Evolutionary conservation across 164 flowering plant genomes (phyloP).

Genomic region (Vitis vinifera): ASM3070453v1 NC_081810.1:867001-867500

Average conservation of each 20-base stretch:
- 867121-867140: conserved; percentile 23
- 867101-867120: conserved; percentile 17
- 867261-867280: conserved; percentile 17
- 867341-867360: conserved; percentile 29
- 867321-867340: conserved; percentile 30
- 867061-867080: conserved; percentile 19
- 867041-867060: conserved; percentile 32
- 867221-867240: conserved; percentile 12
- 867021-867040: conserved; percentile 23
- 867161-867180: conserved; percentile 24
- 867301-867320: conserved; percentile 47
- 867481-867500: conserved; percentile 59
- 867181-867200: conserved; percentile 15
- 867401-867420: background rate
- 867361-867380: conserved; percentile 53
- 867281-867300: conserved; percentile 31
- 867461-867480: conserved; percentile 54
- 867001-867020: conserved; percentile 17
- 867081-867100: conserved; percentile 7
- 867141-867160: conserved; percentile 44
- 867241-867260: conserved; percentile 15
- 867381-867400: background rate
- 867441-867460: background rate
- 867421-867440: background rate
- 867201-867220: conserved; percentile 12